Evolutionary conservation across 129 eudicot species (phyloP).

Genomic region (Heracleum sosnowskyi): DNA sequence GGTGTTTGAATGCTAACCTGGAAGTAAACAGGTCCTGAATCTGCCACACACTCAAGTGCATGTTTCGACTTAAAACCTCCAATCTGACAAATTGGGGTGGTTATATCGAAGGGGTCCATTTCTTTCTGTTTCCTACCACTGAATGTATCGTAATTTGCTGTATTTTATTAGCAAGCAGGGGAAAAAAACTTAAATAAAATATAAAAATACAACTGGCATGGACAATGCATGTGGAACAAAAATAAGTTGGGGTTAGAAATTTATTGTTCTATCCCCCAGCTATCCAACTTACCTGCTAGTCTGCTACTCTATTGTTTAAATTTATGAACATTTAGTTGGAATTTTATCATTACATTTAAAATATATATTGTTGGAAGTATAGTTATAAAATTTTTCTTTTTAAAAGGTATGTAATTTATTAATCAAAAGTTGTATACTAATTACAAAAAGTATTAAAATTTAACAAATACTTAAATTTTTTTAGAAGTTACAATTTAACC

Average conservation of each 20-base stretch:
- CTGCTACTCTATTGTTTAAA: not conserved
- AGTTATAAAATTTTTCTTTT: no score
- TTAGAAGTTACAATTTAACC: no score
- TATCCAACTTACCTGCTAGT: not conserved
- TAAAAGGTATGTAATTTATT: no score
- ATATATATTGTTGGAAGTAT: no score
- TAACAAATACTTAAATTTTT: no score
- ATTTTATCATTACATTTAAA: no score
- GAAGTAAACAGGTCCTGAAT: not conserved
- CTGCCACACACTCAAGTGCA: not conserved
- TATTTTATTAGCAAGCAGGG: not conserved
- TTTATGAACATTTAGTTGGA: no score
- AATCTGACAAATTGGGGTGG: not conserved
- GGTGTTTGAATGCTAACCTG: not conserved
- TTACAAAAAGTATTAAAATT: no score
- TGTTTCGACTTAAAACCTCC: not conserved
- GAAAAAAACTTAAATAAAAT: not conserved
- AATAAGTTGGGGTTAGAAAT: not conserved
- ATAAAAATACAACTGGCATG: slow-evolving; percentile 2
- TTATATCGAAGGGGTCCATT: not conserved
- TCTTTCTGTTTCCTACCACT: not conserved
- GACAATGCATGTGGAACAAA: not conserved
- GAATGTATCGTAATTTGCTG: not conserved
- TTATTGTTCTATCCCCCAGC: not conserved
- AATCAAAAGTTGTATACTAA: no score